Percentiles rank a stretch among this genome's conserved stretches.
Conservation (phyloP, 352 stramenopile species). For the Lagenidium sp. region DNA sequence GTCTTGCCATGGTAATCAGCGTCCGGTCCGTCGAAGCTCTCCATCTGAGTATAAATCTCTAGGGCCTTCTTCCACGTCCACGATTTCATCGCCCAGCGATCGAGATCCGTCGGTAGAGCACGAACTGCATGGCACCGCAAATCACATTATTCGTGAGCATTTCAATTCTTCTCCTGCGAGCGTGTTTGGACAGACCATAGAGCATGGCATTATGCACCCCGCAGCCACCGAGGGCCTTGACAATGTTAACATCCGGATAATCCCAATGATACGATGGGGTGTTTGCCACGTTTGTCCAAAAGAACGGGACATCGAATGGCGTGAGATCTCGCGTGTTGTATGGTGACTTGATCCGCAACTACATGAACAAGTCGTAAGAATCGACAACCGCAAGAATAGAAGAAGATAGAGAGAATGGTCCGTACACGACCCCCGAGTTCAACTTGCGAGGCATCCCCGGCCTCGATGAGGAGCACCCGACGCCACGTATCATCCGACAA, state of each 20-base stretch:
- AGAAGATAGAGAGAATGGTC: not conserved
- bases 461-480: constrained; percentile 59
- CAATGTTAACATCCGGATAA: constrained; percentile 75
- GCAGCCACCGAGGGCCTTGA: constrained; percentile 78
- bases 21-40: constrained; percentile 56
- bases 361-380: constrained; percentile 6
- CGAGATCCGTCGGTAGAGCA: constrained; percentile 58
- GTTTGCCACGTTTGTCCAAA: constrained; percentile 80
- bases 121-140: constrained; percentile 29
- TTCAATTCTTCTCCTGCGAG: not conserved
- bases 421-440: constrained; percentile 43
- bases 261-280: constrained; percentile 56
- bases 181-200: constrained; percentile 37
- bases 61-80: constrained; percentile 76
- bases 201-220: constrained; percentile 91
- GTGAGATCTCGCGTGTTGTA: constrained; percentile 42
- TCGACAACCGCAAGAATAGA: not conserved
- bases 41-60: constrained; percentile 60
- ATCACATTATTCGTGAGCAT: not conserved
- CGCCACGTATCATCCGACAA: constrained; percentile 44
- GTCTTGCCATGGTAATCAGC: constrained; percentile 39
- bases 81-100: constrained; percentile 56
- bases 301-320: constrained; percentile 77
- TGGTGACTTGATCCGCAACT: constrained; percentile 23
- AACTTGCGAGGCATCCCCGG: constrained; percentile 40